phyloP scores from a whole-genome alignment of 1,139 yeast species.

The Magnusiomyces magnusii region DNA sequence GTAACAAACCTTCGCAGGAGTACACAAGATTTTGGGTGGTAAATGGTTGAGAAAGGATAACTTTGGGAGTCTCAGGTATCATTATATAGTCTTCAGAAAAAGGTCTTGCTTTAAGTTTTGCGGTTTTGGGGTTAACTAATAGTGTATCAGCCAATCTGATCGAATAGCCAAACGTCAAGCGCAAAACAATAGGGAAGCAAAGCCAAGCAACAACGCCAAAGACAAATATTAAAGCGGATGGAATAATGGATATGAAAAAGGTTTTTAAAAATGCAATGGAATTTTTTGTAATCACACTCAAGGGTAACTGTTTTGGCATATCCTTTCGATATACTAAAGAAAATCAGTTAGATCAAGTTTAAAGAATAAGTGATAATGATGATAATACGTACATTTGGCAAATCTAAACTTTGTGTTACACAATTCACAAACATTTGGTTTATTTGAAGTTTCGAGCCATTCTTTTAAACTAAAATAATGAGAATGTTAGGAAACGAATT shows the following conservation, averaged over 20 bases:
- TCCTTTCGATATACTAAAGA: background rate
- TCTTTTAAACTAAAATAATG: constrained; percentile 54
- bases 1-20: background rate
- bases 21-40: background rate
- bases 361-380: background rate
- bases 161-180: background rate
- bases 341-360: background rate
- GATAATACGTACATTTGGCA: constrained; percentile 46
- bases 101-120: background rate
- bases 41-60: background rate
- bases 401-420: constrained; percentile 75
- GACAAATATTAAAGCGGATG: background rate
- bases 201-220: too few species aligned
- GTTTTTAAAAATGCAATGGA: background rate
- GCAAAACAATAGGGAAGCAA: too few species aligned
- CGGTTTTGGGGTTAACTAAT: background rate
- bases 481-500: too few species aligned
- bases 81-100: background rate
- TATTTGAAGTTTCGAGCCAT: constrained; percentile 69
- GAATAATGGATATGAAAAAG: background rate
- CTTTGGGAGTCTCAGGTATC: background rate
- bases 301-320: background rate
- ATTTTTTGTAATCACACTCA: background rate
- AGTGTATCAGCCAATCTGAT: background rate
- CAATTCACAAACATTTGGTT: constrained; percentile 71